Evolutionary conservation across 2,329 filamentous ascomycete genomes (phyloP), one percentile per base, ranked within the genome.

Genomic region (Lecanicillium sp.): DNA sequence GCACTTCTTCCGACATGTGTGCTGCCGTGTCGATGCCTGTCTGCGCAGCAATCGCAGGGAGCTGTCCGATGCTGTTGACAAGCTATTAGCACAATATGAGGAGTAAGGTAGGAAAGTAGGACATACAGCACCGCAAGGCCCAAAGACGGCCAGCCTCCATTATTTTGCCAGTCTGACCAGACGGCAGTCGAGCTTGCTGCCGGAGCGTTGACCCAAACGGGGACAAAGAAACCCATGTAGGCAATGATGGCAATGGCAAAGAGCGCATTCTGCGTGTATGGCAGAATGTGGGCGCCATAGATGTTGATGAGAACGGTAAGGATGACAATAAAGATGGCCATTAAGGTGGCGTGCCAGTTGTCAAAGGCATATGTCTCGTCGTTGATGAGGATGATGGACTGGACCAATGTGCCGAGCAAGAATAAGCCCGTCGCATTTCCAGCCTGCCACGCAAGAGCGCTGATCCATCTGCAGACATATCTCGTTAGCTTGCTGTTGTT

Each of bases 1-100:
- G 34, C 20, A 47, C 45, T 28, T 47, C 43, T n/a, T 46, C 45
- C 10, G 41, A 30, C 37, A 47, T 43, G 41, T 46, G 43, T 10
- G 34, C 44, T 10, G 35, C 43, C 15, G 37, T 36, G 27, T 45
- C 45, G 12, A 41, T 29, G 25, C 43, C 45, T 3, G 41, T 33
- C 29, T 42, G 41, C 22, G 41, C 35, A 28, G 25, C 33, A 18
- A 44, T 42, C 15, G 38, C 45, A 14, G 45, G 38, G 8, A 40
- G 28, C 35, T 46, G 45, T 17, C 43, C 45, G 25, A 45, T 37
- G 30, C n/a, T n/a, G n/a, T n/a, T n/a, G n/a, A n/a, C n/a, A n/a
- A n/a, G n/a, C n/a, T n/a, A n/a, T n/a, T n/a, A n/a, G n/a, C n/a
- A n/a, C n/a, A n/a, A n/a, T n/a, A n/a, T n/a, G n/a, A n/a, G n/a